Evolutionary conservation across 2,329 filamentous ascomycete species (phyloP).

Genomic region (Cordyceps militaris): DNA sequence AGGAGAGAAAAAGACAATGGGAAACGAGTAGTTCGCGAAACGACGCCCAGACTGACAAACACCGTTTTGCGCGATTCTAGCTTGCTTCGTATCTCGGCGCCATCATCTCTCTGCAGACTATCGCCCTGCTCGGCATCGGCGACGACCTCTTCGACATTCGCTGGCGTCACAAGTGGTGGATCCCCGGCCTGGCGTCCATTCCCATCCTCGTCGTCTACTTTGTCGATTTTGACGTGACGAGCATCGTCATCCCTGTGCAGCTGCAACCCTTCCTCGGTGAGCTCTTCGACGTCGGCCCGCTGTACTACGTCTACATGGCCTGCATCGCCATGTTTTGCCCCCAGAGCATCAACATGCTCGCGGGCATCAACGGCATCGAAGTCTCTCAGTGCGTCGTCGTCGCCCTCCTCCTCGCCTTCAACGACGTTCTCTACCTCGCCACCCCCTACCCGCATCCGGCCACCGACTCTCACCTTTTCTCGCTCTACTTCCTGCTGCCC

Average conservation of each 20-base stretch:
- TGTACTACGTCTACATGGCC: constrained; percentile 97
- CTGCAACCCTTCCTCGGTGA: constrained; percentile 79
- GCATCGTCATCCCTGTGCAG: constrained; percentile 82
- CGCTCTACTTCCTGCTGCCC: constrained; percentile 85
- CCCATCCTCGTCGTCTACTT: constrained; percentile 96
- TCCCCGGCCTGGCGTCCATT: constrained; percentile 87
- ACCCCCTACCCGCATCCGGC: constrained; percentile 84
- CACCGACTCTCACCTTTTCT: constrained; percentile 92
- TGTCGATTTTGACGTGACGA: constrained; percentile 95
- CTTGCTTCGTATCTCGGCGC: constrained; percentile 92
- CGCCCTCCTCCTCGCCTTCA: constrained; percentile 72
- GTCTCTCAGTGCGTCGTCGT: constrained; percentile 91
- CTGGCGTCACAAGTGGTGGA: constrained; percentile 98
- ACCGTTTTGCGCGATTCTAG: constrained; percentile 34
- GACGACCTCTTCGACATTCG: constrained; percentile 97
- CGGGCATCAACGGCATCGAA: constrained; percentile 97
- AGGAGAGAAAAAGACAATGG: not conserved
- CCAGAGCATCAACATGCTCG: constrained; percentile 99
- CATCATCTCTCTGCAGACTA: constrained; percentile 84
- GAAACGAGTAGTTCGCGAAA: no score
- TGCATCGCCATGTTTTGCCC: constrained; percentile 94
- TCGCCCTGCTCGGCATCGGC: constrained; percentile 83
- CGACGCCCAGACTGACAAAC: not conserved
- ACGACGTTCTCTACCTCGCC: constrained; percentile 82
- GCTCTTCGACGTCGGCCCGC: constrained; percentile 70